Conservation (phyloP, 2,329 filamentous ascomycete species). For the Pyricularia sp. region DNA sequence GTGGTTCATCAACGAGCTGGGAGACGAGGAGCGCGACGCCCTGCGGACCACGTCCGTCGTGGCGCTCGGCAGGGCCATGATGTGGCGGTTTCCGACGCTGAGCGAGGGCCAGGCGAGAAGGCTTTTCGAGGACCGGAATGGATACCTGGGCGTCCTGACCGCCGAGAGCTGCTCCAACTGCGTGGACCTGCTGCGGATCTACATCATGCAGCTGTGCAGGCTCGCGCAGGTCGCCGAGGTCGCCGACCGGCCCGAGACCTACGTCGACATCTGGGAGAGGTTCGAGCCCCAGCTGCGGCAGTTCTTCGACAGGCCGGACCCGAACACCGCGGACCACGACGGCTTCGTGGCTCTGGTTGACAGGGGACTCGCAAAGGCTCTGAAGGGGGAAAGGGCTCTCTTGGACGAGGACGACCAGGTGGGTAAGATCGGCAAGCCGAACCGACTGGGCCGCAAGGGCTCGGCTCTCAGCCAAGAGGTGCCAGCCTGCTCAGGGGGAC, state of each 20-base stretch:
- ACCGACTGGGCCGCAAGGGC: background rate
- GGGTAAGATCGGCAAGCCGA: conserved; percentile 37
- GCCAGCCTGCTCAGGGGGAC: background rate
- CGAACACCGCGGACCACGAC: background rate
- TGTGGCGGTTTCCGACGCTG: conserved; percentile 20
- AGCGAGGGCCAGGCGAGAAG: conserved; percentile 19
- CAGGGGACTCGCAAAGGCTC: background rate
- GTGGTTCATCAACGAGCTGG: conserved; percentile 1
- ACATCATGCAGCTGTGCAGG: background rate
- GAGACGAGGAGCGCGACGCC: background rate
- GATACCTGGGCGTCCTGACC: conserved; percentile 29
- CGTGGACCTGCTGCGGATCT: conserved; percentile 15
- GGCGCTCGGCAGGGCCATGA: conserved; percentile 23
- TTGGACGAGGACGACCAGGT: conserved; percentile 23
- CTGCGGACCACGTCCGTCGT: conserved; percentile 16
- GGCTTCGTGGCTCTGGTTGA: background rate
- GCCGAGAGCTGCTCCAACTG: conserved; percentile 40
- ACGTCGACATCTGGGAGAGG: conserved; percentile 32
- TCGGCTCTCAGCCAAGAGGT: background rate
- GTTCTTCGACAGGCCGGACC: background rate
- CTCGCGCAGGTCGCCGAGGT: conserved; percentile 55
- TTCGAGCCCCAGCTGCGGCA: conserved; percentile 1
- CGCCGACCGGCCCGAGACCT: conserved; percentile 51
- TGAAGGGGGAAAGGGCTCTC: background rate
- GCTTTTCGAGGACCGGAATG: conserved; percentile 11